Conservation (phyloP, 192 early-diverging fungal genomes). For the Backusella mclennaniae region DNA sequence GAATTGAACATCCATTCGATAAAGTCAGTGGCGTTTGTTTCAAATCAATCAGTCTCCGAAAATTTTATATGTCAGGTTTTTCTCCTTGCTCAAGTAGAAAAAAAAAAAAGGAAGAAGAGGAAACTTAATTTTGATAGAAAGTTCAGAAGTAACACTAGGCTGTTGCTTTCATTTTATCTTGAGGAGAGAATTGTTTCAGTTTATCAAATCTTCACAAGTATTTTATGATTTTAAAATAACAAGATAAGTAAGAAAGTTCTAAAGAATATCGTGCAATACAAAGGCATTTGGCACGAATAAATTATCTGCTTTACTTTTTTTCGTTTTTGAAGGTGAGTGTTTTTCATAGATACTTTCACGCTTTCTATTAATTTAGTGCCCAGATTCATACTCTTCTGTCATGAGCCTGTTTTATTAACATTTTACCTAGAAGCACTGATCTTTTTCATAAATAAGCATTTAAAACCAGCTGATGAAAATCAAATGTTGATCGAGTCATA, state of each 20-base stretch:
- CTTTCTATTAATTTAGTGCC: background rate
- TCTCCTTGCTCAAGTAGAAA: background rate
- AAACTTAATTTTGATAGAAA: background rate
- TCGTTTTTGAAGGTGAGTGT: background rate
- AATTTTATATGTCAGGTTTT: background rate
- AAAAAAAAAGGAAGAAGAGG: background rate
- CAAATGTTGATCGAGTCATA: background rate
- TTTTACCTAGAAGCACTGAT: background rate
- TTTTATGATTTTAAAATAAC: background rate
- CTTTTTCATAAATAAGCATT: background rate
- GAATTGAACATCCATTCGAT: background rate
- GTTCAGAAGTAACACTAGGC: background rate
- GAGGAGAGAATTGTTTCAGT: background rate
- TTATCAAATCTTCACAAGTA: background rate
- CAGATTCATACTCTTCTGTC: background rate
- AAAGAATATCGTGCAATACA: background rate
- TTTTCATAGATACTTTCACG: background rate
- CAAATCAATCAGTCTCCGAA: background rate
- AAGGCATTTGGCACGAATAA: background rate
- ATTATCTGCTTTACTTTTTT: background rate
- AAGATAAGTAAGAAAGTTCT: background rate
- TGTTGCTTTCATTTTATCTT: background rate
- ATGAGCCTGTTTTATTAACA: background rate
- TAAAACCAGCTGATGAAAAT: background rate
- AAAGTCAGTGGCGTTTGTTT: background rate